These are phyloP conservation scores for Phytophthora constricta DNA, from an alignment of 352 stramenopile genomes.

Conservation along the genomic window DNA sequence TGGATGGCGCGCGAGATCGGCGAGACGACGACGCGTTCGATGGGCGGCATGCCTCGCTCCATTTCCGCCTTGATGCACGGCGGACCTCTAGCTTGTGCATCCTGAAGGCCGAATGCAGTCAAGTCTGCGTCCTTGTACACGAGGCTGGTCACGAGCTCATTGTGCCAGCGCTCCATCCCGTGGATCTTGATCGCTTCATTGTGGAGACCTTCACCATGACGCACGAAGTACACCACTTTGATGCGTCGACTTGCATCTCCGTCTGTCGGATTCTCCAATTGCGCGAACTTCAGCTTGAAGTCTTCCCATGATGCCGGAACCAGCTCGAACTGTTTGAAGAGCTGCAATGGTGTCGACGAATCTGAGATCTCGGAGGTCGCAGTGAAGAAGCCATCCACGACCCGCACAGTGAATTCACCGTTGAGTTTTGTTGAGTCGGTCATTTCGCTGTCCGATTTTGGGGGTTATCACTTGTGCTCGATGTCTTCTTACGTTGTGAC, in stretches of 20 bases:
- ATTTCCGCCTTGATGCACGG: slow-evolving; percentile 44
- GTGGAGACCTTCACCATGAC: slow-evolving; percentile 74
- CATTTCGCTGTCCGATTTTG: slow-evolving; percentile 12
- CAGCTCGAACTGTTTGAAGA: slow-evolving; percentile 25
- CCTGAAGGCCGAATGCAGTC: slow-evolving; percentile 57
- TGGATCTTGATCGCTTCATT: slow-evolving; percentile 66
- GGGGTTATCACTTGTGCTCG: background rate
- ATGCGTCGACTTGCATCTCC: slow-evolving; percentile 14
- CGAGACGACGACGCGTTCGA: slow-evolving; percentile 50
- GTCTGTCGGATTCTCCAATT: background rate
- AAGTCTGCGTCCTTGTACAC: slow-evolving; percentile 64
- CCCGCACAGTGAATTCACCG: slow-evolving; percentile 13
- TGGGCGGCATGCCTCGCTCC: slow-evolving; percentile 61
- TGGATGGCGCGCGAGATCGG: slow-evolving; percentile 72
- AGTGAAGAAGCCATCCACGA: slow-evolving; percentile 21
- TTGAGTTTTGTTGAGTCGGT: too few species aligned
- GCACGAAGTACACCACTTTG: slow-evolving; percentile 79
- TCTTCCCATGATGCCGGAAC: slow-evolving; percentile 17
- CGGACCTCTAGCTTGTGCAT: slow-evolving; percentile 51
- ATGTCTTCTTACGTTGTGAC: slow-evolving; percentile 5
- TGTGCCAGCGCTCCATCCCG: slow-evolving; percentile 62
- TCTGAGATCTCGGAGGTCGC: background rate
- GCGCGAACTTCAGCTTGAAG: slow-evolving; percentile 14
- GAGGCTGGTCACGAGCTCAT: slow-evolving; percentile 55
- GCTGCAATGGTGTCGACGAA: background rate